Base-by-base conservation (phyloP, 768 basidiomycete genomes). In the Kwoniella sp. region DNA sequence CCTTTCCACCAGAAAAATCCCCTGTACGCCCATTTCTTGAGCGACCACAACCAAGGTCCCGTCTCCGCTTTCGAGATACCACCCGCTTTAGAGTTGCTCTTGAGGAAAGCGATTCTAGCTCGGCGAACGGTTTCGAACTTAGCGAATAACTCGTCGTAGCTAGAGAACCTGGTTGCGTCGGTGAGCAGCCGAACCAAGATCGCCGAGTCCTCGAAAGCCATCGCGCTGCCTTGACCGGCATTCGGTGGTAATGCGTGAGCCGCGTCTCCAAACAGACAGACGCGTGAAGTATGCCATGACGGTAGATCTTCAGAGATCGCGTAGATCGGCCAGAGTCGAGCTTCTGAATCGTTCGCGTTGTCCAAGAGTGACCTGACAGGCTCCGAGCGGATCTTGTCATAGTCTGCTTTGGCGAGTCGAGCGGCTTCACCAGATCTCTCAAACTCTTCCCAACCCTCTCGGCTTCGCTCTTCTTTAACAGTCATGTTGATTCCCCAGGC, bases 1-100 rank as follows among this genome's bases (percentile, higher is more conserved):
- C 58, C 31, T 30, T 67, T 71, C 63, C 63, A 67, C 67, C 56
- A 62, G 58, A 77, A 75, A 65, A 61, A 77, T 0, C 47, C 65
- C 41, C 74, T n/a, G 51, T 75, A 61, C 17, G 62, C 67, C 76
- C 63, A 69, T 41, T 69, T 73, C 63, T 77, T 77, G 5, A 65
- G 1, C 47, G 30, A 75, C 74, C 74, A 77, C 57, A 70, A 29
- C 74, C 68, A 72, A 1, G 69, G 65, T 20, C 67, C 63, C 2
- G 64, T 47, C 29, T 57, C 38, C 11, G 23, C 29, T 53, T 68
- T 73, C 13, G 61, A 7, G 17, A 34, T 64, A 0, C 34, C 56
- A 13, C 17, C 59, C 25, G 54, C 53, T 37, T 60, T 68, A 1
- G 53, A 37, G 4, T 25, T 47, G 30, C 59, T 41, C 20, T 55